phyloP scores from a whole-genome alignment of 2,329 filamentous ascomycete genomes.

The Volutella citrinella region DNA sequence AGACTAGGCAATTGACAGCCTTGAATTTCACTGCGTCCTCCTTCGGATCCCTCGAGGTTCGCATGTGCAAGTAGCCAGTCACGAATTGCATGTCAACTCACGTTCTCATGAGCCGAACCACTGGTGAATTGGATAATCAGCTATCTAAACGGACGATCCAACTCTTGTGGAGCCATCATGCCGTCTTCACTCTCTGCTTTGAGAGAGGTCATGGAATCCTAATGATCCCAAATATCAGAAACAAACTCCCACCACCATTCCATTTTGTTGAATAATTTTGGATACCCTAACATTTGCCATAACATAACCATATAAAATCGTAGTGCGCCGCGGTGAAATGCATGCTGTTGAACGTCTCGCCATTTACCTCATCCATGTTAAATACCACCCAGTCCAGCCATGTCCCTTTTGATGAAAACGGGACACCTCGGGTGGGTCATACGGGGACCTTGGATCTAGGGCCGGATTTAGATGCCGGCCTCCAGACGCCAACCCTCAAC shows the following conservation, averaged over 20 bases:
- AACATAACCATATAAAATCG: constrained; percentile 14
- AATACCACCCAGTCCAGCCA: constrained; percentile 15
- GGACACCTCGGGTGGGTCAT: constrained; percentile 4
- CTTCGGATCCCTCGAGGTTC: too few species aligned
- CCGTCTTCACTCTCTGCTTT: too few species aligned
- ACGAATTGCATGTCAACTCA: too few species aligned
- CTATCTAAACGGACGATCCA: too few species aligned
- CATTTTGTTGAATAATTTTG: constrained; percentile 26
- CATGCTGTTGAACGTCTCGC: constrained; percentile 31
- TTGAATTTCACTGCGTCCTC: too few species aligned
- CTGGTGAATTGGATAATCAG: too few species aligned
- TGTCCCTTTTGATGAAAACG: constrained; percentile 14
- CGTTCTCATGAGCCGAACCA: too few species aligned
- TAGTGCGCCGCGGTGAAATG: constrained; percentile 29
- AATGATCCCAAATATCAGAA: constrained; percentile 15
- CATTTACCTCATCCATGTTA: constrained; percentile 31
- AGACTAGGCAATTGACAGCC: constrained; percentile 5
- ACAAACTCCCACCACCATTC: constrained; percentile 26
- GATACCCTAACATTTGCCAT: constrained; percentile 18
- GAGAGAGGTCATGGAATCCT: constrained; percentile 15
- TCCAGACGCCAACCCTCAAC: constrained; percentile 69
- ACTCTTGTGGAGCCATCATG: too few species aligned
- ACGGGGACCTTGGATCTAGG: too few species aligned
- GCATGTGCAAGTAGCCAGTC: too few species aligned
- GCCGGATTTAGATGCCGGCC: constrained; percentile 57